These are phyloP conservation scores for Nakazawaea ambrosiae DNA, from an alignment of 805 yeast genomes.

Conservation along the genomic window DNA sequence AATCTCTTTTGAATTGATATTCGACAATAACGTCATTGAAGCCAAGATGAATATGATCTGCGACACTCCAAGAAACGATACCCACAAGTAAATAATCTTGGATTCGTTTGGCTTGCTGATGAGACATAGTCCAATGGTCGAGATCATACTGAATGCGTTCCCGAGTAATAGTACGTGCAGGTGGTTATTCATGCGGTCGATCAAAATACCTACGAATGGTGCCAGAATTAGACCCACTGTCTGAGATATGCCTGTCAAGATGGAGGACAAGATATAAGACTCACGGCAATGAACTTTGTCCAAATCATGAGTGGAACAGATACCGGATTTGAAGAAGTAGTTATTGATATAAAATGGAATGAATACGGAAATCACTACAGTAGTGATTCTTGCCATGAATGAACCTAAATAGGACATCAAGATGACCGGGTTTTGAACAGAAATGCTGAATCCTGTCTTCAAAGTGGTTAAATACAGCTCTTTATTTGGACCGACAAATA, in stretches of 20 bases:
- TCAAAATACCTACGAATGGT: constrained; percentile 56
- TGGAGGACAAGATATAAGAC: constrained; percentile 60
- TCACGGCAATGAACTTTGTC: constrained; percentile 44
- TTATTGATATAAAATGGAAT: constrained; percentile 58
- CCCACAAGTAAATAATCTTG: constrained; percentile 28
- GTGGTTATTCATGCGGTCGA: constrained; percentile 34
- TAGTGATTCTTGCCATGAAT: constrained; percentile 55
- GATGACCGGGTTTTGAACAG: constrained; percentile 37
- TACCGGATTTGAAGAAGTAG: constrained; percentile 43
- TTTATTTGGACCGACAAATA: constrained; percentile 12
- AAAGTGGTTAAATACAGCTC: constrained; percentile 33
- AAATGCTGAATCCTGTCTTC: constrained; percentile 39
- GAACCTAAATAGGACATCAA: constrained; percentile 55
- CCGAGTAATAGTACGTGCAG: constrained; percentile 28
- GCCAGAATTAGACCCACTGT: constrained; percentile 50
- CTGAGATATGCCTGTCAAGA: constrained; percentile 62
- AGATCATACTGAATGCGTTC: constrained; percentile 35
- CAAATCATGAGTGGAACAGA: constrained; percentile 31
- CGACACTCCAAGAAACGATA: constrained; percentile 47
- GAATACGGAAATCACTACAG: constrained; percentile 52
- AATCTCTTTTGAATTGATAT: constrained; percentile 32
- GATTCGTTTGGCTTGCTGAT: constrained; percentile 27
- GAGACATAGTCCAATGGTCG: constrained; percentile 30
- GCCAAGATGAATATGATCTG: constrained; percentile 57
- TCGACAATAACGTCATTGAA: constrained; percentile 49